Percentiles rank a stretch among this genome's conserved stretches.
phyloP scores from a whole-genome alignment of 2,329 filamentous ascomycete species.

The Calonectria pauciramosa region DNA sequence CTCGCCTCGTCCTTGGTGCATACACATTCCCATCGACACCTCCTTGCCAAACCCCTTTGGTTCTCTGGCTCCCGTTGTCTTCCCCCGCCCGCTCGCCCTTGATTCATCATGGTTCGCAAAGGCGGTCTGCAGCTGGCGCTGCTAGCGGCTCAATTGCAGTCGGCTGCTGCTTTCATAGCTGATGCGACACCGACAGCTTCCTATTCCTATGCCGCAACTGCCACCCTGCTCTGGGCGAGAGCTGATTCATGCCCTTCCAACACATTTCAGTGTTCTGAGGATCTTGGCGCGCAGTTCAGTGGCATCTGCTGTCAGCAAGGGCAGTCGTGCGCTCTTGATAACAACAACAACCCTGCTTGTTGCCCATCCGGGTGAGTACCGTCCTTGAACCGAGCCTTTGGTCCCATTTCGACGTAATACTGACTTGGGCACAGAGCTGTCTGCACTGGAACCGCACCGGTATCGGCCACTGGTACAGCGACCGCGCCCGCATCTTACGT shows the following conservation, averaged over 20 bases:
- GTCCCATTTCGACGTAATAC: constrained; percentile 1
- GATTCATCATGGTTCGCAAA: constrained; percentile 38
- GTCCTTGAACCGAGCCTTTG: not conserved
- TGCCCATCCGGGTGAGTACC: constrained; percentile 64
- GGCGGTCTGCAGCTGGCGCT: constrained; percentile 40
- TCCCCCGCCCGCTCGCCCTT: not conserved
- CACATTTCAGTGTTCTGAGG: constrained; percentile 64
- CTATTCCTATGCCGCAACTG: constrained; percentile 39
- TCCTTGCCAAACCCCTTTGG: not conserved
- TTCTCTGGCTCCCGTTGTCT: not conserved
- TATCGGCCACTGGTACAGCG: constrained; percentile 52
- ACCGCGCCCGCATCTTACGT: constrained; percentile 64
- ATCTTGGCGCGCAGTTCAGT: constrained; percentile 60
- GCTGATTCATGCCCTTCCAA: constrained; percentile 60
- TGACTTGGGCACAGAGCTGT: constrained; percentile 58
- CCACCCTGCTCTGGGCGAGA: constrained; percentile 43
- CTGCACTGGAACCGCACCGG: constrained; percentile 69
- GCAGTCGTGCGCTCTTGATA: constrained; percentile 65
- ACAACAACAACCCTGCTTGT: constrained; percentile 64
- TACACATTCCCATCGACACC: not conserved
- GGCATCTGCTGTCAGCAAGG: constrained; percentile 66
- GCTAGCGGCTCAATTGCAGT: constrained; percentile 30
- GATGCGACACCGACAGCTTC: constrained; percentile 37
- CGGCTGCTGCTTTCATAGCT: constrained; percentile 34
- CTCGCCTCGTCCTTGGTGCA: constrained; percentile 9